These are phyloP conservation scores for Acorus calamus DNA, from an alignment of 106 monocot species.

Conservation along the genomic window DNA sequence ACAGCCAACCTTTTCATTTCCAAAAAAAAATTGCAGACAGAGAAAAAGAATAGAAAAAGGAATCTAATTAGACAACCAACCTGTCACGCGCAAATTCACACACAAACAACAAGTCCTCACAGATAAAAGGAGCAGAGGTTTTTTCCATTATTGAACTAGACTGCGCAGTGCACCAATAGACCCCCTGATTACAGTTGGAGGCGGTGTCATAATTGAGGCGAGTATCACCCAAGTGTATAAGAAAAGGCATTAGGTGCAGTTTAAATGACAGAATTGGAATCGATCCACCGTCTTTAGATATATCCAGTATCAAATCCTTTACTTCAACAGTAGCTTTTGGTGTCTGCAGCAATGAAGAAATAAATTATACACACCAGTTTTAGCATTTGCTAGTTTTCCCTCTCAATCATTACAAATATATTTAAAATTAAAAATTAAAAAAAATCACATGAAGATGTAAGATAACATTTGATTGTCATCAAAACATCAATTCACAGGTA, in stretches of 20 bases:
- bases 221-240: slow-evolving; percentile 38
- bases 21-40: neutral
- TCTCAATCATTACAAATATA: too few relatives aligned
- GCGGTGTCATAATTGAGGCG: slow-evolving; percentile 22
- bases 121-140: slow-evolving; percentile 38
- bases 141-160: slow-evolving; percentile 22
- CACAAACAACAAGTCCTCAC: slow-evolving; percentile 48
- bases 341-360: slow-evolving; percentile 32
- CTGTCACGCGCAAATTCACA: slow-evolving; percentile 74
- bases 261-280: slow-evolving; percentile 52
- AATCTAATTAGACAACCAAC: slow-evolving; percentile 27
- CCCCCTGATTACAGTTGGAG: slow-evolving; percentile 29
- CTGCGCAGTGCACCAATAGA: slow-evolving; percentile 19
- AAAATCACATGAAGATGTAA: too few relatives aligned
- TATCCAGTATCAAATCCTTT: slow-evolving; percentile 58
- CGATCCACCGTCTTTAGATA: slow-evolving; percentile 54
- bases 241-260: slow-evolving; percentile 52
- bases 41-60: neutral
- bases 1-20: neutral
- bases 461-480: too few relatives aligned
- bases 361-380: neutral
- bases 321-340: slow-evolving; percentile 67
- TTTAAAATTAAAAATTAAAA: too few relatives aligned
- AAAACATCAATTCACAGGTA: too few relatives aligned
- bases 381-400: too few relatives aligned